phyloP scores from a whole-genome alignment of 148 eudicot genomes.

The Nepenthes mirabilis region DNA sequence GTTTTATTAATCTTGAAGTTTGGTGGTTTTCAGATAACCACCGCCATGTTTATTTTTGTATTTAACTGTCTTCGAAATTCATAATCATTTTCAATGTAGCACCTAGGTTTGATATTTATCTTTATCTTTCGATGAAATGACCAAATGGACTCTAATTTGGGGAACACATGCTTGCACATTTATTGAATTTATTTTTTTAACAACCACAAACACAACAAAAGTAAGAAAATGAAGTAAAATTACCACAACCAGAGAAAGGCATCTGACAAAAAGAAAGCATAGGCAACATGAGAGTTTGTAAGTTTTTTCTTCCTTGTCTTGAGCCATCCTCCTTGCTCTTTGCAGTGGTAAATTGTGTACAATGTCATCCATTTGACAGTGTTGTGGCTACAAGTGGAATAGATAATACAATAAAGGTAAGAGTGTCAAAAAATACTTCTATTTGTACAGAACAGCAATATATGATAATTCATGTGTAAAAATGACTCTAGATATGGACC shows the following conservation, averaged over 20 bases:
- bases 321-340: slow-evolving; percentile 5
- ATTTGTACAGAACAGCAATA: neutral
- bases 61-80: too few species aligned
- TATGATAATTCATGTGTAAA: neutral
- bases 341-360: slow-evolving; percentile 93
- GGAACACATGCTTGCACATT: neutral
- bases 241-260: neutral
- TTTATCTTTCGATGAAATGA: too few species aligned
- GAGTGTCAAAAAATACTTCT: slow-evolving; percentile 2
- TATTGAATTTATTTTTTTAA: too few species aligned
- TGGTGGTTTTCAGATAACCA: too few species aligned
- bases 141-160: too few species aligned
- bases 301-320: neutral
- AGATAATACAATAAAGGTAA: slow-evolving; percentile 87
- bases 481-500: slow-evolving; percentile 66
- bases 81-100: too few species aligned
- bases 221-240: too few species aligned
- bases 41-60: too few species aligned
- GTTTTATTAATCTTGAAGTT: neutral
- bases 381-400: slow-evolving; percentile 94
- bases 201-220: too few species aligned
- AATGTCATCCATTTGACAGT: slow-evolving; percentile 86
- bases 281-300: neutral
- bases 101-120: too few species aligned
- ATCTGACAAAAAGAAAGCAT: neutral